Evolutionary conservation across 2,329 filamentous ascomycete species (phyloP), one percentile per base, ranked within the genome.

Genomic region (Penicillium sp.): DNA sequence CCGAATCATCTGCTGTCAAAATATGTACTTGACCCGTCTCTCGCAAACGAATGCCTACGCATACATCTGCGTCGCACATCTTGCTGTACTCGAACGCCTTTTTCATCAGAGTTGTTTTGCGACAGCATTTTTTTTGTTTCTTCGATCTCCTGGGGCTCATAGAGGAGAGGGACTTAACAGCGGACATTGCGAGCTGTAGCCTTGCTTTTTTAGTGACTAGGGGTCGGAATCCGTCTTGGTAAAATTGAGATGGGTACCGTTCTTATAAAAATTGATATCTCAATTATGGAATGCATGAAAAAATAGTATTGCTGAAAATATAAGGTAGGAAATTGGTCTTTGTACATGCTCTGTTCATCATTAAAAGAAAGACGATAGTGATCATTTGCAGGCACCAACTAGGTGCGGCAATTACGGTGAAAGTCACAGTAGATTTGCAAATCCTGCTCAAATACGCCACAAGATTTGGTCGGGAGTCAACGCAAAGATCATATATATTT

Each of bases 41-140:
- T 41, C 48, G 9, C 53, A 59, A 30, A 61, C 64, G 63, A 55
- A 63, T 49, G 13, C 51, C 51, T 42, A 57, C 29, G 27, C 46
- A 54, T 18, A 57, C 48, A 40, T 57, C 54, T 46, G 51, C 48
- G 13, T 57, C 41, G 34, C 48, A 57, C 40, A 54, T 46, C 43
- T 41, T 57, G 41, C 55, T 57, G 39, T 57, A 57, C 42, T 55
- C 51, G 21, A 20, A 54, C 23, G 51, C 52, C 49, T 54, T 57
- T 42, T 36, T 56, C 46, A 56, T 52, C 18, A 54, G 18, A 39
- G 26, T 56, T 34, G 20, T 36, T 26, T 49, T 56, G 32, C 49
- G 53, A 46, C 49, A 46, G 30, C 17, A 50, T 39, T 46, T 49
- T 36, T 47, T 56, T 29, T 56, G 49, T 44, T 33, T 43, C 17